These are phyloP conservation scores for Takashimella koratensis DNA, from an alignment of 1,284 basidiomycete genomes.

Conservation along the genomic window DNA sequence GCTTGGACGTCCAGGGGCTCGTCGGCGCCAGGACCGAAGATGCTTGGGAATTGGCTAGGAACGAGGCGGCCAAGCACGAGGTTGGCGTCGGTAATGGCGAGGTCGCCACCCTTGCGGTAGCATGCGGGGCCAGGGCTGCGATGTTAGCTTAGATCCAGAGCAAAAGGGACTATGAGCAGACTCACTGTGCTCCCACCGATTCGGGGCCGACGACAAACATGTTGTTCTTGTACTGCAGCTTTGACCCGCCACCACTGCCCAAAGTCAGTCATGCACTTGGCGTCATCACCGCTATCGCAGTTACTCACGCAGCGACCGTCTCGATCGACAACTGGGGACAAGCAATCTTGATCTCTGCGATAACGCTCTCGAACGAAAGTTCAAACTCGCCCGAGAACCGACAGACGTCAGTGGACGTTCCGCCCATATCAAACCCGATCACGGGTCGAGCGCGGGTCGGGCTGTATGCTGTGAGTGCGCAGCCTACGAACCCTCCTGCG, in stretches of 20 bases:
- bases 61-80: conserved; percentile 77
- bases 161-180: background rate
- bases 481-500: conserved; percentile 41
- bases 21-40: conserved; percentile 81
- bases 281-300: too few species aligned
- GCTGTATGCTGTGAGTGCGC: conserved; percentile 32
- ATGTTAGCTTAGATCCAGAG: background rate
- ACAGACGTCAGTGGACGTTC: conserved; percentile 86
- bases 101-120: conserved; percentile 75
- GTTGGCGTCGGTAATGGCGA: conserved; percentile 84
- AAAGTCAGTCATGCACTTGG: too few species aligned
- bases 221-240: conserved; percentile 73
- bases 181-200: conserved; percentile 63
- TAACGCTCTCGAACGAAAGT: conserved; percentile 83
- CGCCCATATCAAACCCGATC: conserved; percentile 66
- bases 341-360: conserved; percentile 84
- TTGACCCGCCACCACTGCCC: conserved; percentile 67
- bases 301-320: conserved; percentile 63
- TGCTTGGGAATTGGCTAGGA: conserved; percentile 77
- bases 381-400: conserved; percentile 82
- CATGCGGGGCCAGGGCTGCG: conserved; percentile 68
- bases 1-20: conserved; percentile 72
- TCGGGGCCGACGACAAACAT: conserved; percentile 78
- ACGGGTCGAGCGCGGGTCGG: conserved; percentile 26
- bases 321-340: conserved; percentile 84